Evolutionary conservation across 164 flowering plant species (phyloP), one percentile per base, ranked within the genome.

Genomic region (Liquidambar formosana): DNA sequence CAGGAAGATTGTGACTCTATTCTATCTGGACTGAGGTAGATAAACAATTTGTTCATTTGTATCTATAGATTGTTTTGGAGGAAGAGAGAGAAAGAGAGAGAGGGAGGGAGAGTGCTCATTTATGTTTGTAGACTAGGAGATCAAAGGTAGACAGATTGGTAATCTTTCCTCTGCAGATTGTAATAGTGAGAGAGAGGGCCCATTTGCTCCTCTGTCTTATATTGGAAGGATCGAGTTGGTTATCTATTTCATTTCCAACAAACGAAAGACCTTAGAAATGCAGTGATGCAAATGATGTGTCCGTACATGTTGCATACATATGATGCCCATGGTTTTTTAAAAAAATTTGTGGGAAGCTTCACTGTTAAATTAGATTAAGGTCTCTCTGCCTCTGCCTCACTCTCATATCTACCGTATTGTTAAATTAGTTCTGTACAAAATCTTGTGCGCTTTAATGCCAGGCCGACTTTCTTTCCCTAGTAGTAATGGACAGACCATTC

Each of bases 1-100:
- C 23, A 73, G 99, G 75, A 95, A 95, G 83, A 95, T 95, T 33
- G 99, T 95, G 27, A 95, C 99, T 14, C 87, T 95, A 59, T 93
- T 95, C 73, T 95, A 91, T 84, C 75, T 95, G 66, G 99, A 95
- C 72, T 95, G 71, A 80, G 41, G 51, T 0, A 41, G 28, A n/a
- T 1, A 23, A 65, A 44, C 26, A 56, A 57, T 19, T 61, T 14
- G 16, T 61, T 61, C 63, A 23, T 45, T 45, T 45, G 22, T 71
- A 43, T 6, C 54, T 72, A 49, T 53, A 47, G 61, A 63, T 63
- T 33, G 38, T 66, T 57, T 47, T 10, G 27, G 60, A 43, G 49
- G 14, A 33, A 22, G 18, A 46, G 43, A 64, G 28, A 22, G 59
- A 19, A 27, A 26, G 1, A 5, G 38, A 43, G 45, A 11, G 47